Conservation (phyloP, 2,329 filamentous ascomycete species). For the Shiraia sp. region DNA sequence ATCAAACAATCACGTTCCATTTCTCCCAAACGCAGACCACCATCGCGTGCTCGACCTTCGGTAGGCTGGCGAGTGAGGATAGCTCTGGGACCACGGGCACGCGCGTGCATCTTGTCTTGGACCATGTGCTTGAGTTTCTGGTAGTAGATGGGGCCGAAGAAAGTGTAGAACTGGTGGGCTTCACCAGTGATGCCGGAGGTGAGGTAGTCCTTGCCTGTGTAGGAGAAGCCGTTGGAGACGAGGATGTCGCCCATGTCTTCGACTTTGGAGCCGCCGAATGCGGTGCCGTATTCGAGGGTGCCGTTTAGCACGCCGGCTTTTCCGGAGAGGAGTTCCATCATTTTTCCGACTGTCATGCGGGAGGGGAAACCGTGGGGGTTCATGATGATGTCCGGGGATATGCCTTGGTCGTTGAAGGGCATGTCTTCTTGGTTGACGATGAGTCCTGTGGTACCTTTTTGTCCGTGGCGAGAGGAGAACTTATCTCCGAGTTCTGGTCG, state of each 20-base stretch:
- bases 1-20: constrained; percentile 99
- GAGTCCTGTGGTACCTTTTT: constrained; percentile 96
- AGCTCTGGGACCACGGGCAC: constrained; percentile 84
- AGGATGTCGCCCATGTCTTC: constrained; percentile 87
- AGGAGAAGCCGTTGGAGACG: constrained; percentile 87
- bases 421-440: constrained; percentile 97
- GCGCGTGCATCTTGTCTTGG: constrained; percentile 98
- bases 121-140: constrained; percentile 99
- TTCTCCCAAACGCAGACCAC: constrained; percentile 90
- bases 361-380: constrained; percentile 99
- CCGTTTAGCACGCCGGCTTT: constrained; percentile 90
- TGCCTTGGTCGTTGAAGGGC: constrained; percentile 88
- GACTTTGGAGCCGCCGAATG: constrained; percentile 80
- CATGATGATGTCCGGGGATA: constrained; percentile 99
- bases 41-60: constrained; percentile 89
- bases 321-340: constrained; percentile 91
- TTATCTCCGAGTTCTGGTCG: constrained; percentile 96
- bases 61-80: constrained; percentile 95
- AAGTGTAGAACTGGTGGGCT: constrained; percentile 91
- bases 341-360: constrained; percentile 98
- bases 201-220: constrained; percentile 96
- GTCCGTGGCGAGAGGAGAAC: constrained; percentile 96
- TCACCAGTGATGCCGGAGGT: constrained; percentile 95
- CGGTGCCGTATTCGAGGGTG: constrained; percentile 86
- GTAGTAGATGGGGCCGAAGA: constrained; percentile 99